These are phyloP conservation scores for Pleurozium schreberi DNA, from an alignment of 225 moss, liverwort and hornwort genomes.

Conservation along the genomic window DNA sequence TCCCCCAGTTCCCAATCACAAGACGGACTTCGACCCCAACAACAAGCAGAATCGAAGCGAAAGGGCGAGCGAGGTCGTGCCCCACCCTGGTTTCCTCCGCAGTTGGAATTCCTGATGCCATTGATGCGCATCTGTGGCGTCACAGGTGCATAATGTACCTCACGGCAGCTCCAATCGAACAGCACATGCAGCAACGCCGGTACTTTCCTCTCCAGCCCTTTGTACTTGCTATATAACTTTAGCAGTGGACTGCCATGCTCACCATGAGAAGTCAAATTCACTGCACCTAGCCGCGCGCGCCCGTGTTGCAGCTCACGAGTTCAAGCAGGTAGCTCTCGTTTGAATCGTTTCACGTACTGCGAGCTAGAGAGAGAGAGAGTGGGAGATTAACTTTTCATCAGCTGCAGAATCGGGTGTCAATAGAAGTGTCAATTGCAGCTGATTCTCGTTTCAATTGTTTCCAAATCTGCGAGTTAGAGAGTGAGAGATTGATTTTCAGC, in stretches of 20 bases:
- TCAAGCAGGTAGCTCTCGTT: no score
- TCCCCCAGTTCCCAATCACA: neutral
- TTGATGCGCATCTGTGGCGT: neutral
- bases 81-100: neutral
- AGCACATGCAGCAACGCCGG: neutral
- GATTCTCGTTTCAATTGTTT: neutral
- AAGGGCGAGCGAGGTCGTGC: no score
- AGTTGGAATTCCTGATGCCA: neutral
- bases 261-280: neutral
- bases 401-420: no score
- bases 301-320: neutral
- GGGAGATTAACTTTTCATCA: neutral
- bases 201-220: neutral
- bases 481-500: neutral
- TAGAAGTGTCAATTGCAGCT: neutral
- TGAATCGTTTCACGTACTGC: neutral
- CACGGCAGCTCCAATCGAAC: neutral
- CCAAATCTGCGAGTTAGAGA: neutral
- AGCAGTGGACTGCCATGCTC: neutral
- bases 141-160: neutral
- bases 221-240: neutral
- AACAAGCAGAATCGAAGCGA: neutral
- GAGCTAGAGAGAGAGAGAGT: neutral
- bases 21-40: neutral
- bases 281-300: neutral